Conservation (phyloP, 208 protist genomes). For the Herpetomonas samuelpessoai region DNA sequence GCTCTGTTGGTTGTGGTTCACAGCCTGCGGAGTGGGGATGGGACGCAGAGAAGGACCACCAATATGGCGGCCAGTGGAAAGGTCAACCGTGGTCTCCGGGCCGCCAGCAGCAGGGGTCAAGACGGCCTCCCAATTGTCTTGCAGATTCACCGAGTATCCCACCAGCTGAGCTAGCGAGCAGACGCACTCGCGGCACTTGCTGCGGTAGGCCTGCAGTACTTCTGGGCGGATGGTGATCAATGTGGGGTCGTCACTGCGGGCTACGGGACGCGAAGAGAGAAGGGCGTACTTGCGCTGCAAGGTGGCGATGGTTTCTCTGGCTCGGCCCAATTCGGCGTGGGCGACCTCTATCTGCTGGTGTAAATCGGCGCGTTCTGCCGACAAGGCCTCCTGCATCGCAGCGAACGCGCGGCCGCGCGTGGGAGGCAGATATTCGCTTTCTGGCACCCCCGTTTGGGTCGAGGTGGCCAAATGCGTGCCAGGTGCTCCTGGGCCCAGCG, state of each 20-base stretch:
- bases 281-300: background rate
- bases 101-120: no score
- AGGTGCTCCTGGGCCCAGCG: no score
- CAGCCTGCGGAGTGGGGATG: no score
- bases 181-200: background rate
- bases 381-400: background rate
- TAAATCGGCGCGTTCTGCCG: slow-evolving; percentile 16
- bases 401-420: background rate
- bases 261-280: background rate
- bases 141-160: no score
- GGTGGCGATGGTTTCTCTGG: background rate
- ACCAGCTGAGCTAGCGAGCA: background rate
- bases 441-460: no score
- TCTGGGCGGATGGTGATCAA: background rate
- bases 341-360: slow-evolving; percentile 16
- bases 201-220: background rate
- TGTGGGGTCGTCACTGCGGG: background rate
- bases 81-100: no score
- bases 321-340: background rate
- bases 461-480: no score
- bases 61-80: no score
- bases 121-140: no score
- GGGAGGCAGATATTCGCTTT: no score
- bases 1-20: no score
- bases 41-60: no score